Evolutionary conservation across 164 flowering plant genomes (phyloP).

Genomic region (Macadamia tetraphylla): DNA sequence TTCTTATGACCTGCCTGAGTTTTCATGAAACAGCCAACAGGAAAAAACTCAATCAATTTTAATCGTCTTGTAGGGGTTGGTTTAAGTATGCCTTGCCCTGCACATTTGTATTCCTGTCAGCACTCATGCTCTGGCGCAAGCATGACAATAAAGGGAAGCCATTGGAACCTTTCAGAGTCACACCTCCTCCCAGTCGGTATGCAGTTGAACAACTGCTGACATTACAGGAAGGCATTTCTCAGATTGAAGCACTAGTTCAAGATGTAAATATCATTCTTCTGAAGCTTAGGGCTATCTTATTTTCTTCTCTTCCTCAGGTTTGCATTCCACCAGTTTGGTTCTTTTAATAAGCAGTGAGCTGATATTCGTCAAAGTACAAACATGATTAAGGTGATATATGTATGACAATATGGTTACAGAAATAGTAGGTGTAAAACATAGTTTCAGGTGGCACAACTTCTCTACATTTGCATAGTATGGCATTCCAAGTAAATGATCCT

Average conservation of each 20-base stretch:
- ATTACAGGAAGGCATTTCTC: conserved; percentile 65
- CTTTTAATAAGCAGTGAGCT: too few species aligned
- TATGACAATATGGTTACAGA: too few species aligned
- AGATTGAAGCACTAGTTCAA: conserved; percentile 62
- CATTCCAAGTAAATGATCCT: too few species aligned
- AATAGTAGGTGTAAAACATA: too few species aligned
- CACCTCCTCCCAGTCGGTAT: conserved; percentile 57
- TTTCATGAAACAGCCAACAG: too few species aligned
- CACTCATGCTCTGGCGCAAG: conserved; percentile 56
- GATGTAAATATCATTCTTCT: conserved; percentile 68
- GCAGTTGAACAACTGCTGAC: conserved; percentile 76
- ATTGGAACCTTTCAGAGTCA: conserved; percentile 52
- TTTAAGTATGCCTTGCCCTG: conserved; percentile 46
- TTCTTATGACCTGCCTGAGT: too few species aligned
- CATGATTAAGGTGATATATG: too few species aligned
- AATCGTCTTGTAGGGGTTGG: conserved; percentile 60
- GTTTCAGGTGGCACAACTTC: too few species aligned
- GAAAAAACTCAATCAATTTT: too few species aligned
- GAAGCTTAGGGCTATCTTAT: conserved; percentile 69
- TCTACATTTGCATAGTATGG: too few species aligned
- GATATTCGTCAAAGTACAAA: too few species aligned
- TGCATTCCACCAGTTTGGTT: not conserved
- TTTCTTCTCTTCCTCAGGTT: conserved; percentile 75
- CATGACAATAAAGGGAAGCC: conserved; percentile 40
- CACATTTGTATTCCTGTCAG: conserved; percentile 37